phyloP scores from a whole-genome alignment of 192 early-diverging fungal species.

The Entomortierella beljakovae region DNA sequence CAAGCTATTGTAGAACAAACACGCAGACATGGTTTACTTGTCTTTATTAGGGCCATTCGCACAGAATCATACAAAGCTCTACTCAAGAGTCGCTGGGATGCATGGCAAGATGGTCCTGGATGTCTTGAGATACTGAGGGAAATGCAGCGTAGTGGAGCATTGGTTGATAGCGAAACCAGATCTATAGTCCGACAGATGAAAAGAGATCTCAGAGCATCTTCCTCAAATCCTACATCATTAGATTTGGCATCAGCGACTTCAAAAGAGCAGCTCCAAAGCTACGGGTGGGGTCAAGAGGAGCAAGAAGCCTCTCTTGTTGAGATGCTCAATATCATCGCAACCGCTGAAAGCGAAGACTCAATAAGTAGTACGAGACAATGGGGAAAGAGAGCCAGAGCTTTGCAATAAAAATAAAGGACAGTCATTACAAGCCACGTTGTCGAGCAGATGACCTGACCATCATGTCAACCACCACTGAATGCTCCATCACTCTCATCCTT shows the following conservation, averaged over 20 bases:
- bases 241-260: neutral
- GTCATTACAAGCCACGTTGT: neutral
- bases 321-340: constrained; percentile 36
- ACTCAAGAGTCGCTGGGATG: constrained; percentile 40
- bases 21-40: constrained; percentile 33
- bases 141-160: constrained; percentile 44
- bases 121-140: constrained; percentile 47
- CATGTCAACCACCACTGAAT: neutral
- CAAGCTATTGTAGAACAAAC: constrained; percentile 40
- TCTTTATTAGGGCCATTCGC: constrained; percentile 39
- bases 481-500: neutral
- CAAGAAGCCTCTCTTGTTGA: constrained; percentile 20
- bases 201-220: constrained; percentile 11
- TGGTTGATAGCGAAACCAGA: constrained; percentile 32
- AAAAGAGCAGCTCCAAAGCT: neutral
- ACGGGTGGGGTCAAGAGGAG: constrained; percentile 44
- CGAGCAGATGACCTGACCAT: neutral
- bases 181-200: constrained; percentile 16
- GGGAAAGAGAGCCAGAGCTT: constrained; percentile 3
- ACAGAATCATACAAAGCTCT: constrained; percentile 46
- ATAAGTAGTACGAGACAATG: constrained; percentile 11
- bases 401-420: neutral
- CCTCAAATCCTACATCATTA: neutral
- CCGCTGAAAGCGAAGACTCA: constrained; percentile 15
- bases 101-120: constrained; percentile 34